phyloP scores from a whole-genome alignment of 805 yeast species.

The Lipomyces orientalis region DNA sequence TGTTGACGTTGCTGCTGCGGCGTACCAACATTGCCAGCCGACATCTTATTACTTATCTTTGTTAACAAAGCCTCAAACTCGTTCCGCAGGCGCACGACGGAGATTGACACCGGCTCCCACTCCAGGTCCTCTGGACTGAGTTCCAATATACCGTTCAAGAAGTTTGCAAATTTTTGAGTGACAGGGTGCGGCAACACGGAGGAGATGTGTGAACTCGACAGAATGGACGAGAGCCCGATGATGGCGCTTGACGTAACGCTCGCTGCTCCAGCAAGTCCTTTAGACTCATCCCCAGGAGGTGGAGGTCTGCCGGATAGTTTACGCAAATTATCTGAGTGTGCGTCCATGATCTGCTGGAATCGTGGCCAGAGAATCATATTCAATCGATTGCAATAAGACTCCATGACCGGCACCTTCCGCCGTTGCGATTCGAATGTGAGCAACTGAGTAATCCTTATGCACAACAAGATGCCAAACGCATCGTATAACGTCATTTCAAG shows the following conservation, averaged over 20 bases:
- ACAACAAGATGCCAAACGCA: slow-evolving; percentile 75
- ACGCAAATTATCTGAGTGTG: slow-evolving; percentile 74
- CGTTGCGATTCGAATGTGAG: slow-evolving; percentile 70
- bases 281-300: slow-evolving; percentile 44
- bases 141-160: slow-evolving; percentile 71
- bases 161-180: slow-evolving; percentile 79
- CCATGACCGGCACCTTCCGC: slow-evolving; percentile 70
- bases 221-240: slow-evolving; percentile 15
- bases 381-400: slow-evolving; percentile 70
- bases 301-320: slow-evolving; percentile 38
- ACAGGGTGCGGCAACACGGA: slow-evolving; percentile 60
- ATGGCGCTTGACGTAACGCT: slow-evolving; percentile 35
- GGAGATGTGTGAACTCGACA: slow-evolving; percentile 20
- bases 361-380: slow-evolving; percentile 82
- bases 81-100: slow-evolving; percentile 70
- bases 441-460: slow-evolving; percentile 72
- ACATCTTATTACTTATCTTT: slow-evolving; percentile 58
- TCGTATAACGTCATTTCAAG: slow-evolving; percentile 56
- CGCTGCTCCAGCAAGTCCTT: slow-evolving; percentile 43
- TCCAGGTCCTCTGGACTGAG: slow-evolving; percentile 51
- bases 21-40: slow-evolving; percentile 1
- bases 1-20: slow-evolving; percentile 50
- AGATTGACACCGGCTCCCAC: slow-evolving; percentile 73
- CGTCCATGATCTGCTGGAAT: slow-evolving; percentile 76
- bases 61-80: slow-evolving; percentile 83